phyloP scores from a whole-genome alignment of 495 filamentous ascomycete genomes.

The Penicillium mononematosum region DNA sequence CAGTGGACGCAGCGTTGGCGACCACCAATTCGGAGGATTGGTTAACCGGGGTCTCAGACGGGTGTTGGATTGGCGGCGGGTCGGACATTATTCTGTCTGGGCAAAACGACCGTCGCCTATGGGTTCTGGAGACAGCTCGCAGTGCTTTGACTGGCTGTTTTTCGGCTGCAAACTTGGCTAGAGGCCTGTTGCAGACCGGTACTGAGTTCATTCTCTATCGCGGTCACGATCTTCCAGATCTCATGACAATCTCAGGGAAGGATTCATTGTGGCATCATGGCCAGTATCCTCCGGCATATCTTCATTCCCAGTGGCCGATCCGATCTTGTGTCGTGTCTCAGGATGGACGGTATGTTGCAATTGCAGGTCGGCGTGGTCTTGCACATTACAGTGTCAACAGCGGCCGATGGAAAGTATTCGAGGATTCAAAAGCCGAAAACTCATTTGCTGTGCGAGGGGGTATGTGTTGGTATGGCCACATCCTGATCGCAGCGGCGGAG shows the following conservation, averaged over 20 bases:
- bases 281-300: conserved; percentile 79
- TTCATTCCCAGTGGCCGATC: conserved; percentile 90
- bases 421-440: conserved; percentile 75
- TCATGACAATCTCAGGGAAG: conserved; percentile 90
- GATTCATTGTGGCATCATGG: conserved; percentile 89
- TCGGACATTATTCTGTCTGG: conserved; percentile 77
- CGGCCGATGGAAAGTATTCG: conserved; percentile 93
- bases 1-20: conserved; percentile 61
- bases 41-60: conserved; percentile 71
- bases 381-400: conserved; percentile 96
- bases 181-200: conserved; percentile 83
- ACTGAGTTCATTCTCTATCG: conserved; percentile 86
- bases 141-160: conserved; percentile 89
- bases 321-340: conserved; percentile 78
- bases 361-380: conserved; percentile 87
- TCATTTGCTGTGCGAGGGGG: conserved; percentile 90
- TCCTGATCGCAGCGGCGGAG: conserved; percentile 91
- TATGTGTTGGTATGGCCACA: conserved; percentile 98
- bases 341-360: conserved; percentile 91
- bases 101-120: conserved; percentile 70
- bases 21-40: conserved; percentile 71
- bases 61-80: conserved; percentile 82
- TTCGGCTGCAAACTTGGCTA: conserved; percentile 81
- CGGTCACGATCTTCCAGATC: conserved; percentile 85
- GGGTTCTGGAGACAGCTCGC: conserved; percentile 86